Base-by-base conservation (phyloP, 2,329 filamentous ascomycete genomes). In the Verticillium zaregamsianum region DNA sequence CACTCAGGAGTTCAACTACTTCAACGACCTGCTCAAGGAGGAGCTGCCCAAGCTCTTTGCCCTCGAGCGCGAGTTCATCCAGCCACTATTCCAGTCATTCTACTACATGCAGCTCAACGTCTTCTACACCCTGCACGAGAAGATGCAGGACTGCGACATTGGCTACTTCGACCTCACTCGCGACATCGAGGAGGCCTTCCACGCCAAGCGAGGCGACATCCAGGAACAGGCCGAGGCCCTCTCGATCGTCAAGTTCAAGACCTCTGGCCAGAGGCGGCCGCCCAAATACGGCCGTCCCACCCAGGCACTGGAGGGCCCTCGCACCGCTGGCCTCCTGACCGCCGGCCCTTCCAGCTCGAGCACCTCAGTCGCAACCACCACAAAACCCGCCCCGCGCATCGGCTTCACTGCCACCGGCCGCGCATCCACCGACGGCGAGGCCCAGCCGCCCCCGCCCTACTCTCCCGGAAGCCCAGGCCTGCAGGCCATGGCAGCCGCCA, bases 51-150 rank as follows among this genome's bases (percentile, higher is more conserved):
- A 93, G 76, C 85, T 99, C 12, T 99, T 99, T 76, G 76, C 80
- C 8, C 86, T 99, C 20, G 95, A 99, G 76, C 86, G 89, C 66
- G 90, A 98, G 75, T 98, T 99, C 75, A 99, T 99, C 75, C 89
- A 92, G 68, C 95, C 95, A 3, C 86, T 99, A 8, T 99, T 99
- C 83, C 95, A 98, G 75, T 96, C 92, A 11, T 99, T 99, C 80
- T 99, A 99, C 79, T 99, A 98, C 82, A 99, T 99, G 95, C 95
- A 99, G 77, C 86, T 99, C 67, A 99, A 99, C 76, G 92, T 99
- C 67, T 99, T 98, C 76, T 99, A 99, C 78, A 99, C 95, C 1
- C 83, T 99, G 60, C 95, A 99, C 75, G 94, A 98, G 77, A 92
- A 90, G 78, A 99, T 99, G 95, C 95, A 99, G 79, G 88, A 85